phyloP scores from a whole-genome alignment of 345 rosid species.

The Tarenaya hassleriana region DNA sequence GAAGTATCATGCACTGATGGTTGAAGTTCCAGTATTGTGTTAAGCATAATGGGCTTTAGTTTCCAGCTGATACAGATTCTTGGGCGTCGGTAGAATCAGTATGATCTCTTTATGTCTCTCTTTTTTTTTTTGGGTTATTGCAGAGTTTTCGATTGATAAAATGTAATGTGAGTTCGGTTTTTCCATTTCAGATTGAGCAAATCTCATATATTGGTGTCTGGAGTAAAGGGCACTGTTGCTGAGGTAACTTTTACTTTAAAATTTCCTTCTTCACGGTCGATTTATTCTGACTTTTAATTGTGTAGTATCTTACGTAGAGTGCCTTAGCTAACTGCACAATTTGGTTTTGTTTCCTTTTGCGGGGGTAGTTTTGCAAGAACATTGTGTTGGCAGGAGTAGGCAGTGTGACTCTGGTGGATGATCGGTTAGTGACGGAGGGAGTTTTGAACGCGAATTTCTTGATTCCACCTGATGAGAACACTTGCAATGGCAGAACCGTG shows the following conservation, averaged over 20 bases:
- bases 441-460: conserved; percentile 68
- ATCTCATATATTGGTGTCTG: conserved; percentile 23
- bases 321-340: neutral
- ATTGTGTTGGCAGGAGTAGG: conserved; percentile 94
- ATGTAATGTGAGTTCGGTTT: neutral
- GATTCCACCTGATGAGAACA: conserved; percentile 55
- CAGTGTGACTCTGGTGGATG: conserved; percentile 77
- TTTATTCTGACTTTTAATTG: neutral
- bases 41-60: too few relatives aligned
- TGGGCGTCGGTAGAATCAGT: too few relatives aligned
- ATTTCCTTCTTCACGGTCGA: neutral
- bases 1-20: too few relatives aligned
- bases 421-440: conserved; percentile 51
- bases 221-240: conserved; percentile 21
- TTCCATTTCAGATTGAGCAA: conserved; percentile 22
- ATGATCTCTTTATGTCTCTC: too few relatives aligned
- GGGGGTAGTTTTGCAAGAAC: conserved; percentile 87
- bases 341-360: neutral
- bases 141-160: neutral
- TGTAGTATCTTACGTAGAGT: too few relatives aligned
- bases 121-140: too few relatives aligned
- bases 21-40: too few relatives aligned
- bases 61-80: too few relatives aligned
- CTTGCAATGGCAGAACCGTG: conserved; percentile 47
- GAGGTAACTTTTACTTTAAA: conserved; percentile 4